Conservation (phyloP, 805 yeast species). For the Spathaspora arborariae region DNA sequence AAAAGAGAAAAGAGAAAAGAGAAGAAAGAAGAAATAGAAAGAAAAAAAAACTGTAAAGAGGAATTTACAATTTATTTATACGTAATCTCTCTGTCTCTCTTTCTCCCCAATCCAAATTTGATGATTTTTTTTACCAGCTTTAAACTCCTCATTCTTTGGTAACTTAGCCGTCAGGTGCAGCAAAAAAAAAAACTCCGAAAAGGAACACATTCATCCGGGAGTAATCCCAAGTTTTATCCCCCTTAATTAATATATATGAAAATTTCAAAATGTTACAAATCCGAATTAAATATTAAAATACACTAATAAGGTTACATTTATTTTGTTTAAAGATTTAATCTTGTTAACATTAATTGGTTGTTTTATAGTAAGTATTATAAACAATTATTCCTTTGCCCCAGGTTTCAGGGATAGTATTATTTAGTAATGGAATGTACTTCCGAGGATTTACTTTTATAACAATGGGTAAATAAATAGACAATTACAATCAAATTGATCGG, state of each 20-base stretch:
- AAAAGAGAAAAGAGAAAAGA: conserved; percentile 1
- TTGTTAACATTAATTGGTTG: too few relatives aligned
- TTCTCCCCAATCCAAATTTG: not conserved
- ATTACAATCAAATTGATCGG: too few relatives aligned
- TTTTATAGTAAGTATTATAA: too few relatives aligned
- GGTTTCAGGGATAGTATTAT: too few relatives aligned
- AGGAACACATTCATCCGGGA: conserved; percentile 6
- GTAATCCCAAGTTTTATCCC: not conserved
- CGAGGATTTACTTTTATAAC: too few relatives aligned
- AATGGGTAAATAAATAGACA: too few relatives aligned
- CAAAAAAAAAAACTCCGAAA: conserved; percentile 1
- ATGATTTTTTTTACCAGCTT: not conserved
- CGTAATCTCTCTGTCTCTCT: not conserved
- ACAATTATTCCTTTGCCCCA: too few relatives aligned
- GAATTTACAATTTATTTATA: not conserved
- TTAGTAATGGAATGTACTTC: too few relatives aligned
- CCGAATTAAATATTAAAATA: too few relatives aligned
- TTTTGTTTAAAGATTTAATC: too few relatives aligned
- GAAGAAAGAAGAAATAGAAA: not conserved
- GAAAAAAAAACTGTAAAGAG: not conserved
- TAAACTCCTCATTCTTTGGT: not conserved
- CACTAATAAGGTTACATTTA: not conserved
- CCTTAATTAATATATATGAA: too few relatives aligned
- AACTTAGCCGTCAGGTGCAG: not conserved
- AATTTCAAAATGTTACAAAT: not conserved